Evolutionary conservation across 2,329 filamentous ascomycete species (phyloP).

Genomic region (Colletotrichum higginsianum): DNA sequence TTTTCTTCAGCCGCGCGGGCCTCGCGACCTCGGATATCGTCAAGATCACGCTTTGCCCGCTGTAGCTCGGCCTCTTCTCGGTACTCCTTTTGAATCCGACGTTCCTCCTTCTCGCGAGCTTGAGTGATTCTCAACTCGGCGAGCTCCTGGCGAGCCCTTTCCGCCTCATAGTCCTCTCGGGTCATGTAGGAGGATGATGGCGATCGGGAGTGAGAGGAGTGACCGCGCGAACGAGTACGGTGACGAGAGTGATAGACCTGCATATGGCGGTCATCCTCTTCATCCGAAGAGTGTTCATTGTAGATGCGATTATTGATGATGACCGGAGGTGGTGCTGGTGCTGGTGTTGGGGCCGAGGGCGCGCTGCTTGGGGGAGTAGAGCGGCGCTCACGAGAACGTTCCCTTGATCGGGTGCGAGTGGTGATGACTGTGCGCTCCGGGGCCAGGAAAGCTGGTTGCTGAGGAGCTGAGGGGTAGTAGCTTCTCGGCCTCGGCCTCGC

Average conservation of each 20-base stretch:
- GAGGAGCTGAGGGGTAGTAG: conserved; percentile 58
- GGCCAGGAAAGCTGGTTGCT: conserved; percentile 53
- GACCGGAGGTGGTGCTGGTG: conserved; percentile 59
- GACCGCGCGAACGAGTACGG: conserved; percentile 48
- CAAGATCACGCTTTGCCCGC: conserved; percentile 63
- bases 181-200: conserved; percentile 57
- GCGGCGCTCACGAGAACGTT: conserved; percentile 63
- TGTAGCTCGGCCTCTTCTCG: conserved; percentile 66
- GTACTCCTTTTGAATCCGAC: conserved; percentile 57
- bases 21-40: conserved; percentile 61
- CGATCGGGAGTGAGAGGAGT: conserved; percentile 51
- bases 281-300: conserved; percentile 64
- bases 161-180: conserved; percentile 60
- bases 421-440: conserved; percentile 64
- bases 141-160: conserved; percentile 59
- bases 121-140: conserved; percentile 60
- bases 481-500: conserved; percentile 55
- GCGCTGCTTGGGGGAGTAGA: conserved; percentile 55
- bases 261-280: conserved; percentile 53
- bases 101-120: conserved; percentile 58
- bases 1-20: conserved; percentile 65
- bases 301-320: conserved; percentile 73
- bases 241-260: conserved; percentile 49
- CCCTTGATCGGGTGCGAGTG: conserved; percentile 55
- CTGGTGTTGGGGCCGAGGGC: conserved; percentile 47